phyloP scores from a whole-genome alignment of 495 filamentous ascomycete species.

The Saxispiralis lemnorum region DNA sequence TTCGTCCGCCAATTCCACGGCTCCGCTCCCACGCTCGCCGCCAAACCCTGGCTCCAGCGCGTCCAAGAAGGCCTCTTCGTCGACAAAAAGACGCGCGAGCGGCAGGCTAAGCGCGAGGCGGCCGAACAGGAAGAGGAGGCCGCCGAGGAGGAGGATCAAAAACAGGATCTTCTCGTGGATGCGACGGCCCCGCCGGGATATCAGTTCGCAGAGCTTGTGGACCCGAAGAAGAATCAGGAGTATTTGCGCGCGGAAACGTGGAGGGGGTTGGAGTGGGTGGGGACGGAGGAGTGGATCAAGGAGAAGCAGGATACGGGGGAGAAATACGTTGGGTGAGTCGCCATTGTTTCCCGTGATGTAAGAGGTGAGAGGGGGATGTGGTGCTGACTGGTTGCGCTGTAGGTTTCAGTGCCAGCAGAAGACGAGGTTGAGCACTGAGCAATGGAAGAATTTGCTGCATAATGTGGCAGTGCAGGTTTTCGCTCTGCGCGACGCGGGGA shows the following conservation, averaged over 20 bases:
- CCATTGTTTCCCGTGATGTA: background rate
- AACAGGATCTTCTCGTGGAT: too few relatives aligned
- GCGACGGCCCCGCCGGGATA: too few relatives aligned
- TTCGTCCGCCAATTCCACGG: slow-evolving; percentile 8
- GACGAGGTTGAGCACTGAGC: slow-evolving; percentile 33
- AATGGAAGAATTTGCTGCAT: slow-evolving; percentile 20
- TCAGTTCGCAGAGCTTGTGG: slow-evolving; percentile 9
- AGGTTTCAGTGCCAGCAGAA: slow-evolving; percentile 14
- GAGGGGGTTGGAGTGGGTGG: slow-evolving; percentile 41
- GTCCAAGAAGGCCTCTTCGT: slow-evolving; percentile 8
- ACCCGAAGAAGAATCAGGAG: slow-evolving; percentile 2
- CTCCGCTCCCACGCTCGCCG: background rate
- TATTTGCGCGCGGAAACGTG: slow-evolving; percentile 43
- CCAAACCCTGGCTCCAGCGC: slow-evolving; percentile 4
- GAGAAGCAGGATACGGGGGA: slow-evolving; percentile 24
- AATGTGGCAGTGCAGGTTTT: slow-evolving; percentile 34
- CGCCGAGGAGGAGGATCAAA: background rate
- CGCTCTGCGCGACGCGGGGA: slow-evolving; percentile 29
- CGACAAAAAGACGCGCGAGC: background rate
- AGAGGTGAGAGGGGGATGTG: background rate
- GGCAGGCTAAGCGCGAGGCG: background rate
- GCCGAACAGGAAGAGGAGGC: background rate
- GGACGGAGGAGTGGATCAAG: slow-evolving; percentile 32
- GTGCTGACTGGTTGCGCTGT: background rate
- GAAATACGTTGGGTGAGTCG: slow-evolving; percentile 9